Base-by-base conservation (phyloP, 2,329 filamentous ascomycete species). In the Scleromitrula shiraiana region DNA sequence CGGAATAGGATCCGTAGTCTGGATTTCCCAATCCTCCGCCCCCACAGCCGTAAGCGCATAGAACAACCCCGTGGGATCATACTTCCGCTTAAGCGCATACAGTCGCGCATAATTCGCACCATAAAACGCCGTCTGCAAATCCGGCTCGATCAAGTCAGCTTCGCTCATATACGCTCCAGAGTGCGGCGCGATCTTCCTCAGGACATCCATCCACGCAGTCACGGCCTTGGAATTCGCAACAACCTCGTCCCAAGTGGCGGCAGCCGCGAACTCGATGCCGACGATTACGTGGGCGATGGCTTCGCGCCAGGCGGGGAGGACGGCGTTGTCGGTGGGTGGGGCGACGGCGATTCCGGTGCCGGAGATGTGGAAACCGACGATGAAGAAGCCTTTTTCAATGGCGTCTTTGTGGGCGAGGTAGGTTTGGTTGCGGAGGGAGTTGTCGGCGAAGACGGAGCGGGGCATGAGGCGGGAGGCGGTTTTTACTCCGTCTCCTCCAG, bases 221-320 rank as follows among this genome's bases (percentile, higher is more conserved):
- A 58, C 22, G 6, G 41, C 50, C 0, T 64, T 58, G 0, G 73
- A 71, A 7, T 75, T 65, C 3, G 65, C 60, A 0, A 67, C 66
- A 5, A 76, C 65, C 40, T 74, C 67, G 12, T 70, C 72, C 1
- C 68, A 65, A 0, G 77, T 61, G 1, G 74, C 65, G n/a, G 45
- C 36, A 2, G n/a, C 10, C 6, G 24, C 29, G 17, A 44, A 42
- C 37, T 43, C 52, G 5, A 46, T 24, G 3, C 24, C 42, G 7
- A 57, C 24, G 9, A 60, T 56, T 5, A 51, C 46, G 26, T 57
- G 53, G 8, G 49, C 36, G 12, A 57, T 30, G 6, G 54, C 40
- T 1, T 54, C 47, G 14, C 57, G 35, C 57, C 57, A 59, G 9
- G 58, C 58, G 2, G 57, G 57, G 26, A 74, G 72, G 59, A 64